Evolutionary conservation across 345 rosid genomes (phyloP), one percentile per base, ranked within the genome.

Genomic region (Geranium brycei): DNA sequence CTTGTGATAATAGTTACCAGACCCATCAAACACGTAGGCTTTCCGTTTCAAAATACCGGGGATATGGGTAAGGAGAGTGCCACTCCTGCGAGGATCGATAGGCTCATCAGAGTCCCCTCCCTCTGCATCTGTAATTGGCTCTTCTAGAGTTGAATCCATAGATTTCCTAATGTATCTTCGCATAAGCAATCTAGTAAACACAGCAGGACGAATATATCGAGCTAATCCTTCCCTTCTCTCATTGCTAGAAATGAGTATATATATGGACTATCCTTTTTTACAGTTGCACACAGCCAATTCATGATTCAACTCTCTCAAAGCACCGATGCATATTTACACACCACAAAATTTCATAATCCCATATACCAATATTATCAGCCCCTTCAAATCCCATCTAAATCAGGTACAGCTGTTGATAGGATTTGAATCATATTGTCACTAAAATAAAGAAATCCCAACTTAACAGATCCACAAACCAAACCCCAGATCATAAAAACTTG

Each of bases 11-110:
- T 78, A 91, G 16, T 77, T 80, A 5, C 99, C 97, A 51, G 51
- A 19, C 53, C 97, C 95, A 62, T 91, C 97, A 64, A 95, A 95
- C 71, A 80, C 85, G 31, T 95, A 95, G 14, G 97, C 97, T 71
- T 77, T 88, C 66, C 82, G 80, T 58, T 87, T 85, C 69, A 87
- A 91, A 77, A 79, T 82, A 19, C 92, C 95, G 0, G 89, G 87
- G 57, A 73, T 79, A 58, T 63, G 80, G 62, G 69, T 68, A 23
- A 55, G 56, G 7, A 51, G 62, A 59, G 63, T 68, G 57, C 66
- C 31, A 18, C 66, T 75, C 51, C 57, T 71, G 12, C 59, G 30
- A 51, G 71, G 71, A 11, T 11, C 14, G 2, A 23, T 23, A 23
- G 28, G 28, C 14, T 8, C 53, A 58, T 8, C 53, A 58, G 71